These are phyloP conservation scores for Somion occarium DNA, from an alignment of 1,284 basidiomycete species.

Conservation along the genomic window DNA sequence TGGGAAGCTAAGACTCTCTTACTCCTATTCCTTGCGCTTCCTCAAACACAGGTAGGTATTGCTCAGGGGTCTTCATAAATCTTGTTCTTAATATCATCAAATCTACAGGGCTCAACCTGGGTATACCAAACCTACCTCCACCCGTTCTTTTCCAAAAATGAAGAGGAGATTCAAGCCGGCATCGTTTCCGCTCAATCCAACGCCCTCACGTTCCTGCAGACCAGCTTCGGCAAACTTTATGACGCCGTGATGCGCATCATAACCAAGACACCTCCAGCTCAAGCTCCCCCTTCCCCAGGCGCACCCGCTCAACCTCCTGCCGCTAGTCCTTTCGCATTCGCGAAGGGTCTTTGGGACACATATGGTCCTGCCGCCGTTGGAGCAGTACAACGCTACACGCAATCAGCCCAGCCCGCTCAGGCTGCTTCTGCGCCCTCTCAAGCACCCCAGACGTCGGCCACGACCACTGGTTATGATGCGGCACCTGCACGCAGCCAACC, in stretches of 20 bases:
- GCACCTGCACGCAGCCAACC: not conserved
- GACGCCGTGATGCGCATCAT: slow-evolving; percentile 39
- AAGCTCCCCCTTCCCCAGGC: slow-evolving; percentile 1
- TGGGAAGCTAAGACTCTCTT: slow-evolving; percentile 69
- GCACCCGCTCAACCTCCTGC: not conserved
- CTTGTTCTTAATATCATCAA: not conserved
- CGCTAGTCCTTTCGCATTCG: slow-evolving; percentile 1
- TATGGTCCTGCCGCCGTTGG: slow-evolving; percentile 3
- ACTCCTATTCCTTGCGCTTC: slow-evolving; percentile 69
- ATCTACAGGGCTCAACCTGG: slow-evolving; percentile 63
- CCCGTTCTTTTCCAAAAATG: slow-evolving; percentile 64
- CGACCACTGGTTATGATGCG: not conserved
- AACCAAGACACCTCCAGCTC: slow-evolving; percentile 33
- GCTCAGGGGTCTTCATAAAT: not conserved
- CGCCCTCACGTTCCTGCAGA: slow-evolving; percentile 45
- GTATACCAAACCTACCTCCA: slow-evolving; percentile 63
- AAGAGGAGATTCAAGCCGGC: slow-evolving; percentile 62
- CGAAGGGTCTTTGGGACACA: slow-evolving; percentile 5
- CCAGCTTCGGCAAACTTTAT: slow-evolving; percentile 42
- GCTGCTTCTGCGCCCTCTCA: not conserved
- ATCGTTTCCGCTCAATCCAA: slow-evolving; percentile 52
- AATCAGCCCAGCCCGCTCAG: not conserved
- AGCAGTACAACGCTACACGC: not conserved
- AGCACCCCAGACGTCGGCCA: not conserved
- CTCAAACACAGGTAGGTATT: slow-evolving; percentile 61